Base-by-base conservation (phyloP, 257 asterid genomes). In the Ophiorrhiza pumila region DNA sequence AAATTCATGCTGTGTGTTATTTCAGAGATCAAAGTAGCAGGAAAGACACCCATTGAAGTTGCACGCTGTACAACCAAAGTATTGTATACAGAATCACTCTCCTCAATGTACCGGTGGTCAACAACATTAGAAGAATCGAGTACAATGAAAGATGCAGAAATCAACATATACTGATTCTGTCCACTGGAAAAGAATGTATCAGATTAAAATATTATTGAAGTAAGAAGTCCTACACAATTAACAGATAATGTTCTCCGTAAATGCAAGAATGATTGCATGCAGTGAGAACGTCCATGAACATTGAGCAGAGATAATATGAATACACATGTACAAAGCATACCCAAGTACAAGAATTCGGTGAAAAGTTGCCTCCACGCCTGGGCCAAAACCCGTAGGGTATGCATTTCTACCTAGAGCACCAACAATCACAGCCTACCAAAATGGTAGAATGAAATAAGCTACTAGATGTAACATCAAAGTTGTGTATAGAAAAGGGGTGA, bases 71-170 rank as follows among this genome's bases (percentile, higher is more conserved):
- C 81, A 78, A 76, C 77, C 41, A 64, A 71, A 74, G 82, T 59
- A 71, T 52, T 79, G 52, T 78, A 67, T 18, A 78, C 35, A 74
- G 65, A 7, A 76, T 74, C 46, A 76, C 64, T 56, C 68, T 81
- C 86, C 74, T 82, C 82, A 50, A 31, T 47, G 59, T 22, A 69
- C 37, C 61, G 67, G 69, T 76, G 78, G 56, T 80, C 77, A 65
- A 63, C 62, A 72, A 72, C 74, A 81, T 84, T 77, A 75, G 81
- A 69, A 49, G 83, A 80, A 65, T 83, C 73, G 79, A 94, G 73
- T 68, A 86, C 87, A 82, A 94, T 85, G 85, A 85, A 91, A 65
- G 97, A 94, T 59, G 85, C 87, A 77, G 97, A 88, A 69, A 76
- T 83, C 88, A 86, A 71, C 88, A 78, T 81, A 79, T 84, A 86